A percentile compares a stretch with the other conserved stretches of the same genome.
Evolutionary conservation across 2,329 filamentous ascomycete genomes (phyloP).

Genomic region (Hypoxylon sp.): DNA sequence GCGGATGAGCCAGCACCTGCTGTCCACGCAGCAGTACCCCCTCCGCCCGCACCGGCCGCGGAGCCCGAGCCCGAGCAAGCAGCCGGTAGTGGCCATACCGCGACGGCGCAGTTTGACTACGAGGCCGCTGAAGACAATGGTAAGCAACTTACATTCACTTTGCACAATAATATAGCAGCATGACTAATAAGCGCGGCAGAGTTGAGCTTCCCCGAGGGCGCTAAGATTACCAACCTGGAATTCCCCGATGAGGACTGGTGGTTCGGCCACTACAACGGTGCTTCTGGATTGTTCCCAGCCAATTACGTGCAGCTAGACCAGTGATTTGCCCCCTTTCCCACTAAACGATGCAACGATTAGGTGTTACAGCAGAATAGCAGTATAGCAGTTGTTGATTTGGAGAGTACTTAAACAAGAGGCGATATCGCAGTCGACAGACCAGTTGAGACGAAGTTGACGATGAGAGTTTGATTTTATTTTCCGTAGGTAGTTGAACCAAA

Average conservation of each 20-base stretch:
- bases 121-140: constrained; percentile 96
- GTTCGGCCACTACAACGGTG: constrained; percentile 87
- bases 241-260: constrained; percentile 99
- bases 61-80: constrained; percentile 47
- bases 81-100: constrained; percentile 70
- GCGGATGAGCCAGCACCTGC: constrained; percentile 54
- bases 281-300: constrained; percentile 85
- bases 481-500: constrained; percentile 33
- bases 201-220: constrained; percentile 89
- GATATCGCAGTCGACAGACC: constrained; percentile 2
- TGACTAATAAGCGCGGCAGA: constrained; percentile 66
- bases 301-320: constrained; percentile 76
- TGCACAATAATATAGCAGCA: neutral
- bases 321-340: constrained; percentile 32
- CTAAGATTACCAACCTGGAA: constrained; percentile 85
- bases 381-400: constrained; percentile 31
- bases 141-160: constrained; percentile 54
- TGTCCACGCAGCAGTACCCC: constrained; percentile 32
- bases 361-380: constrained; percentile 16
- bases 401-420: constrained; percentile 27
- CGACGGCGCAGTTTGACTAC: constrained; percentile 93
- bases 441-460: constrained; percentile 24
- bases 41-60: constrained; percentile 57
- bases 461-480: constrained; percentile 30
- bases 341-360: constrained; percentile 36